Evolutionary conservation across 352 stramenopile species (phyloP), one percentile per base, ranked within the genome.

Genomic region (Pythium dissimile): DNA sequence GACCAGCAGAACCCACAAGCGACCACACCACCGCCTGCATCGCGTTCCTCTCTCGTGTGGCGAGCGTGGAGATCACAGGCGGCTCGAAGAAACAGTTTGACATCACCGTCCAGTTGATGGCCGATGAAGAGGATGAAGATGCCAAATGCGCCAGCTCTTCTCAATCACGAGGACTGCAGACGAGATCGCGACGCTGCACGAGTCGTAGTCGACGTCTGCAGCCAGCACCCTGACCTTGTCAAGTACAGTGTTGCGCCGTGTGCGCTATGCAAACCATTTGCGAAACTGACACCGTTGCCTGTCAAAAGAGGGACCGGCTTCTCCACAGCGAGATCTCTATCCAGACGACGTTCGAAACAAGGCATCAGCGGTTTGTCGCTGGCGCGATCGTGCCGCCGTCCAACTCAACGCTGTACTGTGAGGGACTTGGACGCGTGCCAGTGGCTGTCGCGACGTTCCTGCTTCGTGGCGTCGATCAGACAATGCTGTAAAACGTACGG

Each of bases 31-130:
- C 27, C 10, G 31, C 30, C 47, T 53, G 53, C 31, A 21, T 45
- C 53, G 53, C n/a, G n/a, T 53, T 60, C 31, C 41, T 60, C 30
- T 13, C 30, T 3, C 53, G 42, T 8, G 42, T 60, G 12, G 30
- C 42, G 4, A 20, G n/a, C 7, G 24, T 60, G 23, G 4, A 26
- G 13, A 24, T 60, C 31, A 20, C 39, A 12, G 53, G 41, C 20
- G 53, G 53, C 42, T 28, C 41, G 20, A 60, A 60, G 32, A 60
- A 60, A 31, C 28, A 27, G 32, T 60, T 52, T 16, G 10, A 26
- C 9, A 9, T 60, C 21, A 47, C 39, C 5, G 41, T 53, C 5
- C 16, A 26, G 7, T 9, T 52, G 31, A 20, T 20, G 9, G 1
- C 53, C 13, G 20, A 10, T 16, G 2, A 38, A 16, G 53, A 53